Evolutionary conservation across 768 basidiomycete genomes (phyloP), one percentile per base, ranked within the genome.

Genomic region (Termitomyces titanicus): DNA sequence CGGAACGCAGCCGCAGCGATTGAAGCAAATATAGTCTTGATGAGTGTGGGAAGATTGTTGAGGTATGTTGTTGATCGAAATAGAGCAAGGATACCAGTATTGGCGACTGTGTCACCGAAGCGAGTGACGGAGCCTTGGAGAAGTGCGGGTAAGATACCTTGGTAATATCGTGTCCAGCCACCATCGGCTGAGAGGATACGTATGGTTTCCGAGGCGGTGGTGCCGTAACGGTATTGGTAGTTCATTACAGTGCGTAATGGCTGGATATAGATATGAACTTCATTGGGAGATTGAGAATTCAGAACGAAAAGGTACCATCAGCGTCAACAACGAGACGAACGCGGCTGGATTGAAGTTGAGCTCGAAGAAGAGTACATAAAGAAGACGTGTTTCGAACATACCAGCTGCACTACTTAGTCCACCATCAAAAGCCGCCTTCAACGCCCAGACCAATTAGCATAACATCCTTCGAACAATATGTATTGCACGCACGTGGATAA

Each of bases 401-500:
- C 88, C 88, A 58, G 88, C 88, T 12, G 93, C 92, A 43, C 94
- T 95, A 60, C 88, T 92, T 44, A 96, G 70, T 5, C 94, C 95
- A 25, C 96, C 94, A 6, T 94, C 94, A 0, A 92, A 76, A 3
- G 95, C 95, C 44, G 77, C 82, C 74, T 82, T 89, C 61, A 96
- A 71, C 0, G 95, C 90, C 24, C n/a, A 20, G 34, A 18, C 44
- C 13, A 39, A 40, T 38, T n/a, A 17, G 24, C 22, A 38, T 47
- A n/a, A 44, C 33, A 42, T 38, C 33, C 22, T 29, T 10, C 43
- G 15, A 20, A 25, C 24, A 18, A 17, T 27, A 17, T 7, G 29
- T 11, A 37, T 15, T 25, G 66, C 83, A 53, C 55, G 88, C 88
- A 48, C 88, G 77, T n/a, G n/a, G 13, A 82, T 78, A 65, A 90